These are phyloP conservation scores for Calonectria ilicicola DNA, from an alignment of 2,329 filamentous ascomycete species.

Conservation along the genomic window DNA sequence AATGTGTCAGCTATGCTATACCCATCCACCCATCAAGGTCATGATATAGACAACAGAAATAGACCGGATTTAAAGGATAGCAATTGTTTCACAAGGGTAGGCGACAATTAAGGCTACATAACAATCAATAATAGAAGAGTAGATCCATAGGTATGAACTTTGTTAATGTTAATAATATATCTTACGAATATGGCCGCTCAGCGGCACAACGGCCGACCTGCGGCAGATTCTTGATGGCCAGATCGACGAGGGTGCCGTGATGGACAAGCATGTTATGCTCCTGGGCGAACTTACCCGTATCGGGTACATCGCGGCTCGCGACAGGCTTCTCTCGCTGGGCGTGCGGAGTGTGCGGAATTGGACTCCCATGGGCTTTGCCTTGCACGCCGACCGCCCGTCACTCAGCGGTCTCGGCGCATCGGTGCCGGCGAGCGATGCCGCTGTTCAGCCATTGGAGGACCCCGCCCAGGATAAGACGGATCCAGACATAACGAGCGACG, in stretches of 20 bases:
- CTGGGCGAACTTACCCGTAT: constrained; percentile 19
- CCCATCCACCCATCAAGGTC: too few relatives aligned
- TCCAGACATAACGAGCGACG: background rate
- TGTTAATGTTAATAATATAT: too few relatives aligned
- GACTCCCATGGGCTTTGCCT: constrained; percentile 7
- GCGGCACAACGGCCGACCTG: constrained; percentile 14
- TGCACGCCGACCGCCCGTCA: background rate
- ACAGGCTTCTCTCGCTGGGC: constrained; percentile 29
- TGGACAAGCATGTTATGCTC: constrained; percentile 33
- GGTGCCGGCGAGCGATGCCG: constrained; percentile 28
- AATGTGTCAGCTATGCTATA: too few relatives aligned
- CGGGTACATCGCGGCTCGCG: constrained; percentile 31
- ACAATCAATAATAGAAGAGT: too few relatives aligned
- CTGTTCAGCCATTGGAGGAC: constrained; percentile 18
- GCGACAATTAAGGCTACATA: too few relatives aligned
- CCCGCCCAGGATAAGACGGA: background rate
- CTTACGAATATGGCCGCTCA: too few relatives aligned
- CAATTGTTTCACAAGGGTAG: too few relatives aligned
- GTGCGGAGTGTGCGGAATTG: constrained; percentile 27
- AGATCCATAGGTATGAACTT: too few relatives aligned
- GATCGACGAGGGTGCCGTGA: background rate
- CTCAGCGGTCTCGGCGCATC: constrained; percentile 25
- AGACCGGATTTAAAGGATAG: too few relatives aligned
- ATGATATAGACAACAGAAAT: too few relatives aligned
- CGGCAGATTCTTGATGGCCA: constrained; percentile 22